These are phyloP conservation scores for Sporothrix humicola DNA, from an alignment of 2,329 filamentous ascomycete species.

Conservation along the genomic window DNA sequence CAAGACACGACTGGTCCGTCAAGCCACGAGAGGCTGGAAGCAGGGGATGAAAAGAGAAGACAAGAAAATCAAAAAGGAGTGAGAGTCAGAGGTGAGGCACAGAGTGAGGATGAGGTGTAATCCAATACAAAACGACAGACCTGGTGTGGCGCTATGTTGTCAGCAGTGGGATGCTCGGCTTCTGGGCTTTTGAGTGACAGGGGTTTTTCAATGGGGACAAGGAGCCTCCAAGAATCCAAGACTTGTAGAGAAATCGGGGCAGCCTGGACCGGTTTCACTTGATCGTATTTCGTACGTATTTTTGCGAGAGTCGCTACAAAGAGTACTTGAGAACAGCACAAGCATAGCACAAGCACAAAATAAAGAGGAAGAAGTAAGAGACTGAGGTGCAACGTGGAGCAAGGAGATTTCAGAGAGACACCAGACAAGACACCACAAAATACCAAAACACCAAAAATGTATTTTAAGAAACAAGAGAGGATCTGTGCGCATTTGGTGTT, in stretches of 20 bases:
- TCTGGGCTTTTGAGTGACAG: not conserved
- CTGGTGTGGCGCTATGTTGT: conserved; percentile 6
- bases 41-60: not conserved
- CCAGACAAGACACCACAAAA: too few species aligned
- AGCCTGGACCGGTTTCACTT: conserved; percentile 19
- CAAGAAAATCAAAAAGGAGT: not conserved
- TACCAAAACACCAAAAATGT: not conserved
- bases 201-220: not conserved
- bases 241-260: not conserved
- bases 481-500: conserved; percentile 3
- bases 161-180: conserved; percentile 14
- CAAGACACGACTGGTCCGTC: conserved; percentile 15
- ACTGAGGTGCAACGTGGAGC: not conserved
- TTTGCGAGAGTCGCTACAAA: not conserved
- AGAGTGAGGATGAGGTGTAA: not conserved
- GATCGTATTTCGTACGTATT: conserved; percentile 15
- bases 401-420: not conserved
- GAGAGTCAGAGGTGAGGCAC: not conserved
- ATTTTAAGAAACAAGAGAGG: conserved; percentile 27
- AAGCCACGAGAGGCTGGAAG: conserved; percentile 9
- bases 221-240: not conserved
- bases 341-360: too few species aligned
- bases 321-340: too few species aligned
- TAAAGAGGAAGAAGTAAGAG: not conserved
- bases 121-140: too few species aligned